Base-by-base conservation (phyloP, 306 rosid species). In the Echinosophora koreensis region DNA sequence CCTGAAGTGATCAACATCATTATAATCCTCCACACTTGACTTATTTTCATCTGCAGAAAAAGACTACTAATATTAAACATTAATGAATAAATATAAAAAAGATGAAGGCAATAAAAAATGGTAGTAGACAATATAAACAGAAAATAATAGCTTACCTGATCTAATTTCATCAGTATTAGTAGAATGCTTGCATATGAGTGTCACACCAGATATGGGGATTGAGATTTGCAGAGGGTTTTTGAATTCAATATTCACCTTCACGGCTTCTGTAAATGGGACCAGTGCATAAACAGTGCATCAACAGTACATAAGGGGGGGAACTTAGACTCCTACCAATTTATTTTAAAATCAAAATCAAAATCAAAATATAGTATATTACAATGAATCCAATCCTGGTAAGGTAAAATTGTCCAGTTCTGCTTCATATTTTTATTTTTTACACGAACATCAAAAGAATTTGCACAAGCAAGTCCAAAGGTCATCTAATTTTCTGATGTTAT, bases 191-290 rank as follows among this genome's bases (percentile, higher is more conserved):
- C 99, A 96, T 58, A 91, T 50, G 50, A 92, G 88, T 67, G 94
- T 85, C 81, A 89, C 93, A 73, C 89, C 67, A 35, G 99, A 92
- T 72, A 92, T 66, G 17, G 88, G 88, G 71, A 96, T 79, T 18
- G 96, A 76, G 73, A 96, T 92, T 87, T 92, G 97, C 83, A 96
- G 86, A 55, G 99, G 98, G 64, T 96, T 96, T 81, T 66, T 88
- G 30, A 96, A 89, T 85, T 89, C 93, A 10, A 95, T 86, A 84
- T 85, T 93, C 84, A 96, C 90, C 80, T 77, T 92, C 83, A 96
- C 94, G 10, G 86, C 90, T 82, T 96, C 99, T 96, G 93, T 80
- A 87, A 77, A 76, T 73, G 86, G 69, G 77, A 79, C 65, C 76
- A 68, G 64, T 75, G 50, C 47, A 56, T 50, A 51, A 65, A 74